Base-by-base conservation (phyloP, 2,329 filamentous ascomycete species). In the Alternaria consortialis region DNA sequence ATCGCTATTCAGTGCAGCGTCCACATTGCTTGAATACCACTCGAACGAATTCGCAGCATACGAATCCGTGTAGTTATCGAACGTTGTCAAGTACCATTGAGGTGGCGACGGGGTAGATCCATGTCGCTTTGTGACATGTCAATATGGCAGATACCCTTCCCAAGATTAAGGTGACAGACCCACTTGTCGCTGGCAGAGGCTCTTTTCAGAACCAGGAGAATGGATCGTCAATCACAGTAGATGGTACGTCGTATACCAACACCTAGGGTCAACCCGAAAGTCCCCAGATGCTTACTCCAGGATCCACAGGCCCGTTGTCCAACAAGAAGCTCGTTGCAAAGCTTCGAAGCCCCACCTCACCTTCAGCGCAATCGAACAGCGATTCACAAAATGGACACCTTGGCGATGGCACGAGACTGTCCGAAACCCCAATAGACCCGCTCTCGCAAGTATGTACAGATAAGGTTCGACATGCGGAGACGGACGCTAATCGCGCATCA, bases 381-480 rank as follows among this genome's bases (percentile, higher is more conserved):
- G 71, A 71, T 7, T 54, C 62, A 42, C 58, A 60, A 27, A 74
- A 71, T 63, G 66, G 67, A 25, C 62, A 48, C 34, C 39, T 55
- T 20, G 69, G 64, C 42, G 62, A 72, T 12, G 62, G 55, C 11
- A 62, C 54, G 50, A 57, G 56, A 39, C 34, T 65, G 34, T 66
- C 68, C 29, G 81, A 84, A 53, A 64, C 72, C 9, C 83, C 83
- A 27, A 89, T 90, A 63, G 89, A 91, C 76, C 89, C 89, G 58
- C 80, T 91, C 65, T 90, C 89, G 53, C 87, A 90, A 79, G 88
- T 91, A 84, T 67, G 84, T 79, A 62, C 61, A 62, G 43, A 61
- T 61, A 29, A 51, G 64, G 44, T 44, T 17, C 51, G 23, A 23
- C 13, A 40, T 47, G 29, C 34, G 52, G 34, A 43, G 46, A 48